Evolutionary conservation across 225 moss, liverwort and hornwort species (phyloP).

Genomic region (Sphagnum tenellum): DNA sequence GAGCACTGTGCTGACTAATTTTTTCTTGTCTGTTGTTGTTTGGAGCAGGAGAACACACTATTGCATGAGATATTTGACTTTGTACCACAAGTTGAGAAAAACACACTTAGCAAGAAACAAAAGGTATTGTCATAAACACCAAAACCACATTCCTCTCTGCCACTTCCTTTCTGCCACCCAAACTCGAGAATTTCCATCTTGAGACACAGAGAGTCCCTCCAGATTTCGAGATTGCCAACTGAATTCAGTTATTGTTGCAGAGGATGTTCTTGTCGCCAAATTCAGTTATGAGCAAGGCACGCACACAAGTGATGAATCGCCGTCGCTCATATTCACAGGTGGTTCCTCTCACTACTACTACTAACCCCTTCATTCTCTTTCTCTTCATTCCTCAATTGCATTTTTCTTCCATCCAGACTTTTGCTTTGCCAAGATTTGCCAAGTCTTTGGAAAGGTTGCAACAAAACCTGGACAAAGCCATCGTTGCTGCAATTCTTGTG

Average conservation of each 20-base stretch:
- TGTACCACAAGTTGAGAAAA: slow-evolving; percentile 51
- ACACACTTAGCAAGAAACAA: slow-evolving; percentile 40
- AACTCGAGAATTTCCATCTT: too few relatives aligned
- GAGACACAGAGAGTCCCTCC: too few relatives aligned
- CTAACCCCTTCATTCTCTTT: neutral
- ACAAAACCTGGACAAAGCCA: too few relatives aligned
- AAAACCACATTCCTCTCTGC: neutral
- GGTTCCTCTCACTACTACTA: neutral
- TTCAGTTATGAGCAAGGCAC: slow-evolving; percentile 69
- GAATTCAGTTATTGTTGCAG: slow-evolving; percentile 14
- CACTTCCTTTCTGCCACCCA: too few relatives aligned
- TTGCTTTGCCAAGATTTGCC: too few relatives aligned
- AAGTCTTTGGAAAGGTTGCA: too few relatives aligned
- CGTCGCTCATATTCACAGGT: slow-evolving; percentile 41
- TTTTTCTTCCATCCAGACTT: neutral
- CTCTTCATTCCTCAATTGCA: neutral
- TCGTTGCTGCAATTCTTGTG: neutral
- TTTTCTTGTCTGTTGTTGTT: neutral
- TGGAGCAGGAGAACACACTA: slow-evolving; percentile 55
- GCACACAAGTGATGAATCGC: slow-evolving; percentile 67
- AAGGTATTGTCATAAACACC: slow-evolving; percentile 29
- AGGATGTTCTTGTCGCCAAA: slow-evolving; percentile 80
- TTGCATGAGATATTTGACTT: slow-evolving; percentile 84
- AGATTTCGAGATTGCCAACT: too few relatives aligned
- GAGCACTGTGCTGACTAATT: too few relatives aligned